These are phyloP conservation scores for Hibiscus trionum DNA, from an alignment of 345 rosid genomes.

Conservation along the genomic window DNA sequence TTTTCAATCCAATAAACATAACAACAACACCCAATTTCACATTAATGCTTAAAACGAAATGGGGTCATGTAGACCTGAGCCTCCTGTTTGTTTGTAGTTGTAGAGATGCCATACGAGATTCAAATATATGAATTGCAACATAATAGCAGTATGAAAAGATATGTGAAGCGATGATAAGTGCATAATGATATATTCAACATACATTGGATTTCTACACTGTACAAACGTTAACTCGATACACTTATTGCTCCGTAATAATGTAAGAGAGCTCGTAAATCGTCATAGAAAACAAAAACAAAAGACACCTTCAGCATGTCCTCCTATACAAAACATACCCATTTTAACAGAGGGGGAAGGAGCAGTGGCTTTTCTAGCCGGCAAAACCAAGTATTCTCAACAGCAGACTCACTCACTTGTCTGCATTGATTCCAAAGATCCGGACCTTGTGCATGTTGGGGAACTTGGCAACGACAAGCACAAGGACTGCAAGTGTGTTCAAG, in stretches of 20 bases:
- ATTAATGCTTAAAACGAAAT: not conserved
- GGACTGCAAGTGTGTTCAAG: slow-evolving; percentile 77
- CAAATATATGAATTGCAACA: not conserved
- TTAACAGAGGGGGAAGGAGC: slow-evolving; percentile 15
- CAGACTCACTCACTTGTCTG: slow-evolving; percentile 37
- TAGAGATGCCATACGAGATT: not conserved
- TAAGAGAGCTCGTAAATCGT: not conserved
- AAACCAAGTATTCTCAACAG: slow-evolving; percentile 3
- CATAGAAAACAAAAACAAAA: not conserved
- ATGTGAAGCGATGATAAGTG: not conserved
- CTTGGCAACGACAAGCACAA: slow-evolving; percentile 87
- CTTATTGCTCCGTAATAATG: slow-evolving; percentile 12
- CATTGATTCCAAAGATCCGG: slow-evolving; percentile 96
- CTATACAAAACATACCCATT: slow-evolving; percentile 21
- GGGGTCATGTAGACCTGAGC: not conserved
- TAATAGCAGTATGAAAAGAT: not conserved
- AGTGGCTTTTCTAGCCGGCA: slow-evolving; percentile 9
- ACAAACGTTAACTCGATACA: slow-evolving; percentile 21
- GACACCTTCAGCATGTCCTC: slow-evolving; percentile 25
- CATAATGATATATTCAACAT: slow-evolving; percentile 5
- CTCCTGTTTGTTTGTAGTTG: not conserved
- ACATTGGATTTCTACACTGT: slow-evolving; percentile 17
- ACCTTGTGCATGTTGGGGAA: slow-evolving; percentile 99
- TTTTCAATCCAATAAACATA: not conserved
- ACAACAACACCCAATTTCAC: not conserved